phyloP scores from a whole-genome alignment of 116 monocot genomes.

The Dioscorea cayenensis region DNA sequence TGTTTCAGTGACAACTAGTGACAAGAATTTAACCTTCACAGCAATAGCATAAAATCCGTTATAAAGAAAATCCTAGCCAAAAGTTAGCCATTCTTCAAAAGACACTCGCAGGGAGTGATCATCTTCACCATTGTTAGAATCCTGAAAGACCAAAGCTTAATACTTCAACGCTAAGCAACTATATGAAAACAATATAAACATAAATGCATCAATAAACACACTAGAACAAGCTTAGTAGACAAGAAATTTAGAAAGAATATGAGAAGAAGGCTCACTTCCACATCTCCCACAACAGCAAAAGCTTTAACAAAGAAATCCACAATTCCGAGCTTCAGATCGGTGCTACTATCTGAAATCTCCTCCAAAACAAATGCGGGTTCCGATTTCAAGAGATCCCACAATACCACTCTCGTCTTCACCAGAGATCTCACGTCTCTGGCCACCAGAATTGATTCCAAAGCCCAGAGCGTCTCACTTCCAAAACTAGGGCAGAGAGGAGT shows the following conservation, averaged over 20 bases:
- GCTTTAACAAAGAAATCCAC: constrained; percentile 78
- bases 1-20: no score
- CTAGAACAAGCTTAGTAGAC: neutral
- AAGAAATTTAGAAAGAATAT: neutral
- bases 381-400: constrained; percentile 47
- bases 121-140: constrained; percentile 26
- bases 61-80: constrained; percentile 71
- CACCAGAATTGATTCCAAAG: constrained; percentile 53
- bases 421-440: constrained; percentile 44
- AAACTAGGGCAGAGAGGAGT: no score
- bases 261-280: constrained; percentile 36
- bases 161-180: constrained; percentile 84
- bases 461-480: constrained; percentile 8
- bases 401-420: constrained; percentile 28
- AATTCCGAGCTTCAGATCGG: constrained; percentile 36
- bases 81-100: constrained; percentile 79
- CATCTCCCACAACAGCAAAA: constrained; percentile 66
- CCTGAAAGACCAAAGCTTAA: constrained; percentile 68
- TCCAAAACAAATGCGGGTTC: constrained; percentile 28
- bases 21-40: constrained; percentile 37
- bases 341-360: constrained; percentile 25
- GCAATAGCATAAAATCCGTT: constrained; percentile 78
- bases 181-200: constrained; percentile 15
- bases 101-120: constrained; percentile 36
- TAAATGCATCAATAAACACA: no score